Evolutionary conservation across 1,284 basidiomycete species (phyloP).

Genomic region (Microbotryum intermedium): DNA sequence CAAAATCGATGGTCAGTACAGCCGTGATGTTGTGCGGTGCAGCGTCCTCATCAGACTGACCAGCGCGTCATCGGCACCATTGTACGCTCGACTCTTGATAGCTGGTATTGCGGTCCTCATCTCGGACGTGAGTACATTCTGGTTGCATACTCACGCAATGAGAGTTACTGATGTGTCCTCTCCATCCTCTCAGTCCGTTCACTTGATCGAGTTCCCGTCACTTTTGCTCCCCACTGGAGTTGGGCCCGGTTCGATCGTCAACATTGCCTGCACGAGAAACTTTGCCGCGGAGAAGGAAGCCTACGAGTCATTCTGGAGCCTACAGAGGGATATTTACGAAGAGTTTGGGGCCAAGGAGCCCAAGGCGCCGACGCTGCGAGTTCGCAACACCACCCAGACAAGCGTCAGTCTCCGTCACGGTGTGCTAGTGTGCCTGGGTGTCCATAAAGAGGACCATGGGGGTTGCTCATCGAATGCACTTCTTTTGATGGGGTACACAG

Average conservation of each 20-base stretch:
- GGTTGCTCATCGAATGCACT: not conserved
- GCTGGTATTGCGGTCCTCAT: constrained; percentile 33
- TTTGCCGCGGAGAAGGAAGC: constrained; percentile 65
- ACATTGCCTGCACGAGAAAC: constrained; percentile 84
- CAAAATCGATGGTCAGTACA: constrained; percentile 27
- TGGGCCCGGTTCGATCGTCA: constrained; percentile 88
- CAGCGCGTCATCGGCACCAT: not conserved
- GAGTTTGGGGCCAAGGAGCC: constrained; percentile 64
- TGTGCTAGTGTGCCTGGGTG: not conserved
- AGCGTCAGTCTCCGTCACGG: constrained; percentile 44
- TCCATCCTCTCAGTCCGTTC: constrained; percentile 41
- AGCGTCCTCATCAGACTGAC: not conserved
- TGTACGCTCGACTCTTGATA: not conserved
- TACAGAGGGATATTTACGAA: constrained; percentile 69
- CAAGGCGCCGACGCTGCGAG: constrained; percentile 54
- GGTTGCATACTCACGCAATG: not conserved
- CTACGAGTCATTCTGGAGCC: constrained; percentile 65
- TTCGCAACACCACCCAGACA: constrained; percentile 91
- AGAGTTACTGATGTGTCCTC: not conserved
- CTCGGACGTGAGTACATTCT: constrained; percentile 18
- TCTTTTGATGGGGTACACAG: not conserved
- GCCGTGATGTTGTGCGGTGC: too few relatives aligned
- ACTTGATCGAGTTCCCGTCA: constrained; percentile 92
- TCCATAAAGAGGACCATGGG: not conserved
- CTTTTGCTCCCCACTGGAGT: constrained; percentile 81